These are phyloP conservation scores for Podospora fimiseda DNA, from an alignment of 495 filamentous ascomycete genomes.

Conservation along the genomic window DNA sequence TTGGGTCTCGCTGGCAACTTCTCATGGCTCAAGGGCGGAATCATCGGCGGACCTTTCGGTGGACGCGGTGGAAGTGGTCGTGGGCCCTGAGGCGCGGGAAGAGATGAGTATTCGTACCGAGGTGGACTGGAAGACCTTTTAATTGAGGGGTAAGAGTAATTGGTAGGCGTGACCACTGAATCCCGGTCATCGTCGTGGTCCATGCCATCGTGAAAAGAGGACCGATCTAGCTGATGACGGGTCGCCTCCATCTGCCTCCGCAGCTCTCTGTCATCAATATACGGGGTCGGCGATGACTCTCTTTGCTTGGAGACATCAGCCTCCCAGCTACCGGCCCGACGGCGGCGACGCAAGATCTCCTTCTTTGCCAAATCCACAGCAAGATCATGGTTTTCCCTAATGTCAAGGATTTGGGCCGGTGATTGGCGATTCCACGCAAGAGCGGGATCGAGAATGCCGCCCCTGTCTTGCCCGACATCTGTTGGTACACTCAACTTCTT, in stretches of 20 bases:
- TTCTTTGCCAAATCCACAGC: slow-evolving; percentile 70
- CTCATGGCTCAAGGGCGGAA: not conserved
- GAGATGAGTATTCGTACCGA: slow-evolving; percentile 29
- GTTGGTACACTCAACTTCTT: slow-evolving; percentile 13
- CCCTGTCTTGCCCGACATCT: slow-evolving; percentile 4
- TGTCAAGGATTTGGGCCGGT: slow-evolving; percentile 48
- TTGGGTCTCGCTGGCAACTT: slow-evolving; percentile 13
- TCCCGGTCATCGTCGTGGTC: slow-evolving; percentile 7
- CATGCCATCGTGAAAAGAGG: slow-evolving; percentile 10
- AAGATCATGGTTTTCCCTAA: slow-evolving; percentile 63
- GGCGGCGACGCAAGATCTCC: slow-evolving; percentile 66
- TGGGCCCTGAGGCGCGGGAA: slow-evolving; percentile 7
- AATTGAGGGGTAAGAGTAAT: slow-evolving; percentile 47
- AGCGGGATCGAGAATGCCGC: slow-evolving; percentile 37
- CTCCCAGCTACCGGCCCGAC: slow-evolving; percentile 56
- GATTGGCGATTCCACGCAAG: slow-evolving; percentile 38
- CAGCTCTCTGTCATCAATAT: slow-evolving; percentile 40
- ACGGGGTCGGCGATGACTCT: slow-evolving; percentile 5
- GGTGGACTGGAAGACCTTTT: slow-evolving; percentile 36
- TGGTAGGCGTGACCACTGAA: slow-evolving; percentile 5
- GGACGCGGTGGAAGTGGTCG: slow-evolving; percentile 36
- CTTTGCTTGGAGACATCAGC: slow-evolving; percentile 43
- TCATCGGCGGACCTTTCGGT: slow-evolving; percentile 33
- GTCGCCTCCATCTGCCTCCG: slow-evolving; percentile 45
- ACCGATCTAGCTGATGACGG: slow-evolving; percentile 35